phyloP scores from a whole-genome alignment of 345 rosid genomes.

The Citrus mangshanensis region DNA sequence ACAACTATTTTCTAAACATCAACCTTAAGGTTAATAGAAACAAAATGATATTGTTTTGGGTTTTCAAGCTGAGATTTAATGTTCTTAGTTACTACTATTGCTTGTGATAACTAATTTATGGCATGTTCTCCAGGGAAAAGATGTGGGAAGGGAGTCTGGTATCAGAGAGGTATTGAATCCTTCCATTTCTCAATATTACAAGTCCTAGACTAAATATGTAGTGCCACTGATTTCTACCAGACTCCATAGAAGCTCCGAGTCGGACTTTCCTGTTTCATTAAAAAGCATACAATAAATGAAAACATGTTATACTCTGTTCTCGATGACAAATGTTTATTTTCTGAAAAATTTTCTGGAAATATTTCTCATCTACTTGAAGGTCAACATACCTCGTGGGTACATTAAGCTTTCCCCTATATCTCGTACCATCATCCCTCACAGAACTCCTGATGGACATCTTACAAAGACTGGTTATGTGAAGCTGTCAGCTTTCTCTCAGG shows the following conservation, averaged over 20 bases:
- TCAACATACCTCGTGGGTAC: slow-evolving; percentile 69
- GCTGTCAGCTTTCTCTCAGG: slow-evolving; percentile 80
- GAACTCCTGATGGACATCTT: slow-evolving; percentile 56
- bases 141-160: slow-evolving; percentile 32
- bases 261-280: neutral
- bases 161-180: slow-evolving; percentile 55
- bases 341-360: slow-evolving; percentile 1
- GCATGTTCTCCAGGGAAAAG: slow-evolving; percentile 40
- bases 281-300: neutral
- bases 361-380: slow-evolving; percentile 39
- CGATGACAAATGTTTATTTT: neutral
- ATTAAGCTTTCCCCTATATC: slow-evolving; percentile 78
- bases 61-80: neutral
- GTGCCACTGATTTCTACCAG: neutral
- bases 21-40: neutral
- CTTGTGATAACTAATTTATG: neutral
- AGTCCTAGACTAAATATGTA: neutral
- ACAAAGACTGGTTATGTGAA: slow-evolving; percentile 79
- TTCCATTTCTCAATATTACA: neutral
- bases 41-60: neutral
- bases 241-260: too few species aligned
- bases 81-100: neutral
- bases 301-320: neutral
- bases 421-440: slow-evolving; percentile 79
- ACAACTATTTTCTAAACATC: neutral